Conservation (phyloP, 805 yeast species). For the Candida ascalaphidarum region DNA sequence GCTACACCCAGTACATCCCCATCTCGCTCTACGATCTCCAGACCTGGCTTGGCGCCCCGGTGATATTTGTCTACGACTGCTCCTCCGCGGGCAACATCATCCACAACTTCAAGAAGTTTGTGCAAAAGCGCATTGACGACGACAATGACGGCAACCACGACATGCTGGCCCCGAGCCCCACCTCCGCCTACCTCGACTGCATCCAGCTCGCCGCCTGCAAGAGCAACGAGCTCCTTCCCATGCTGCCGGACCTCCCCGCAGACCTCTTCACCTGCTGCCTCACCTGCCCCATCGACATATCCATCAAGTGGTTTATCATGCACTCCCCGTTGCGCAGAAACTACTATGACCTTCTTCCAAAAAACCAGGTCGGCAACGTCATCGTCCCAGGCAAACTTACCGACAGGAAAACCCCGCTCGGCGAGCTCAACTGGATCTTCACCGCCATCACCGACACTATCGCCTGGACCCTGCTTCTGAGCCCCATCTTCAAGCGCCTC, state of each 20-base stretch:
- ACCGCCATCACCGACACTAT: constrained; percentile 97
- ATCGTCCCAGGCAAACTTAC: constrained; percentile 85
- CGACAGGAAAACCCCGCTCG: constrained; percentile 90
- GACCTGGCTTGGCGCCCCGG: constrained; percentile 97
- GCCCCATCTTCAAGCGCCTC: constrained; percentile 80
- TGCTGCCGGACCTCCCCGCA: constrained; percentile 93
- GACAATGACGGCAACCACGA: constrained; percentile 60
- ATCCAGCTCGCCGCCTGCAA: constrained; percentile 91
- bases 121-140: constrained; percentile 81
- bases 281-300: constrained; percentile 92
- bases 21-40: constrained; percentile 92
- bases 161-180: constrained; percentile 48
- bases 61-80: constrained; percentile 90
- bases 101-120: constrained; percentile 80
- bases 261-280: constrained; percentile 93
- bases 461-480: constrained; percentile 89
- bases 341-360: constrained; percentile 38
- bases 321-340: constrained; percentile 60
- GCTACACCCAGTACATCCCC: constrained; percentile 96
- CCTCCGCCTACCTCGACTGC: constrained; percentile 70
- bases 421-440: constrained; percentile 95
- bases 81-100: constrained; percentile 92
- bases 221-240: constrained; percentile 77
- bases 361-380: constrained; percentile 45
- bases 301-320: constrained; percentile 84